Evolutionary conservation across 108 stramenopile genomes (phyloP).

Genomic region (Cyclotella cryptica): DNA sequence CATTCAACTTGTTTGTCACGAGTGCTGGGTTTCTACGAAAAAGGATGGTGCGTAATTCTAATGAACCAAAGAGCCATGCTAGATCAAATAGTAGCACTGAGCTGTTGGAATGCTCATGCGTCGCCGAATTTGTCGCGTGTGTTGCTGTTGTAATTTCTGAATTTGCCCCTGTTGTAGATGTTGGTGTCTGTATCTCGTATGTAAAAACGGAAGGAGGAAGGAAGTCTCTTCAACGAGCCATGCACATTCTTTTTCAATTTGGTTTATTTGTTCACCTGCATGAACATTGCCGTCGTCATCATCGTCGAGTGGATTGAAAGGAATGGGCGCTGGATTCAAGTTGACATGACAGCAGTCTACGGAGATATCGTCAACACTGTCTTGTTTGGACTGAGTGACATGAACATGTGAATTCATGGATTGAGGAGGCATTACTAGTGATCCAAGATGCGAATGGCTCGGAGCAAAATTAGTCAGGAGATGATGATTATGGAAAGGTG

Average conservation of each 20-base stretch:
- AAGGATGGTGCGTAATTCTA: constrained; percentile 3
- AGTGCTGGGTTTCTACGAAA: not conserved
- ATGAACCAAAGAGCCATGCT: not conserved
- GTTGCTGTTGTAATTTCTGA: not conserved
- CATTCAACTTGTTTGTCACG: not conserved
- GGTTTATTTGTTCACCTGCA: not conserved
- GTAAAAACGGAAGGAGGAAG: constrained; percentile 16
- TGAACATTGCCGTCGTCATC: not conserved
- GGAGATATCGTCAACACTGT: not conserved
- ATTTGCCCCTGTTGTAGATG: not conserved
- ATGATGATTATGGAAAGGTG: too few relatives aligned
- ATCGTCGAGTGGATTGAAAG: constrained; percentile 41
- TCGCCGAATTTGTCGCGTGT: not conserved
- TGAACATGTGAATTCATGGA: not conserved
- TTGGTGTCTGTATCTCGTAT: not conserved
- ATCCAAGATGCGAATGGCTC: not conserved
- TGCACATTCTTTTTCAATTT: constrained; percentile 35
- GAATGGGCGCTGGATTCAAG: constrained; percentile 33
- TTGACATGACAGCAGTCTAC: constrained; percentile 12
- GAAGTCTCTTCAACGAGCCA: constrained; percentile 49
- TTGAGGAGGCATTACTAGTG: not conserved
- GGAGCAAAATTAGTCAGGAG: not conserved
- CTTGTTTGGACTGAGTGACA: not conserved
- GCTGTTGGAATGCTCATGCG: not conserved
- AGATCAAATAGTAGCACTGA: constrained; percentile 3